These are phyloP conservation scores for Leccinum obscurum DNA, from an alignment of 768 basidiomycete genomes.

Conservation along the genomic window DNA sequence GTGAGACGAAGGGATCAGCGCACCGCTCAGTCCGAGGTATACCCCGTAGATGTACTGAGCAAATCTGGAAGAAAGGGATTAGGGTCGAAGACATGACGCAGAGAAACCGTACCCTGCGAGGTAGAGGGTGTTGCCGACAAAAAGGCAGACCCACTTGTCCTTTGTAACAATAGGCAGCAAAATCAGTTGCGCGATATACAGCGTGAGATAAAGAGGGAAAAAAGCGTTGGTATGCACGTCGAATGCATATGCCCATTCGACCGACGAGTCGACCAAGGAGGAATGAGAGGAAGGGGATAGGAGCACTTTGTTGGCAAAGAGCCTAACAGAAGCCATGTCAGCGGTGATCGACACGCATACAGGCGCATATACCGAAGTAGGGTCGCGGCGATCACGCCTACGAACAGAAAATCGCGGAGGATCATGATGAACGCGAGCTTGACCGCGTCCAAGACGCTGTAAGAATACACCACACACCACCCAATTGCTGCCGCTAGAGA, in stretches of 20 bases:
- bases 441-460: slow-evolving; percentile 53
- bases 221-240: slow-evolving; percentile 97
- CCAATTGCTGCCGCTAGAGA: slow-evolving; percentile 71
- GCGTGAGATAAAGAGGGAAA: slow-evolving; percentile 88
- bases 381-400: slow-evolving; percentile 74
- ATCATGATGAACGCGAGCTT: slow-evolving; percentile 79
- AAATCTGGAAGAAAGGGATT: slow-evolving; percentile 47
- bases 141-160: slow-evolving; percentile 92
- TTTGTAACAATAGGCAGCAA: slow-evolving; percentile 80
- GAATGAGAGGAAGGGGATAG: slow-evolving; percentile 73
- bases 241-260: slow-evolving; percentile 95
- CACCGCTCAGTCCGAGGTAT: slow-evolving; percentile 83
- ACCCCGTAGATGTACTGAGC: slow-evolving; percentile 91
- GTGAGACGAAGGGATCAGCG: slow-evolving; percentile 21
- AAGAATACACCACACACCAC: slow-evolving; percentile 86
- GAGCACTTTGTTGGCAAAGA: slow-evolving; percentile 70
- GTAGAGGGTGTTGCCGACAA: slow-evolving; percentile 79
- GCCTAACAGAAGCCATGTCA: slow-evolving; percentile 40
- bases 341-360: slow-evolving; percentile 8
- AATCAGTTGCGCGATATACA: slow-evolving; percentile 88
- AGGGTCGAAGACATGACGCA: slow-evolving; percentile 3
- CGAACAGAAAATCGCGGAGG: slow-evolving; percentile 81
- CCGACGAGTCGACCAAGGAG: slow-evolving; percentile 63
- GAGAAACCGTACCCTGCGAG: slow-evolving; percentile 69
- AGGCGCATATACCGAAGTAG: slow-evolving; percentile 58